Evolutionary conservation across 2,329 filamentous ascomycete species (phyloP), one percentile per base, ranked within the genome.

Genomic region (Fusarium napiforme): DNA sequence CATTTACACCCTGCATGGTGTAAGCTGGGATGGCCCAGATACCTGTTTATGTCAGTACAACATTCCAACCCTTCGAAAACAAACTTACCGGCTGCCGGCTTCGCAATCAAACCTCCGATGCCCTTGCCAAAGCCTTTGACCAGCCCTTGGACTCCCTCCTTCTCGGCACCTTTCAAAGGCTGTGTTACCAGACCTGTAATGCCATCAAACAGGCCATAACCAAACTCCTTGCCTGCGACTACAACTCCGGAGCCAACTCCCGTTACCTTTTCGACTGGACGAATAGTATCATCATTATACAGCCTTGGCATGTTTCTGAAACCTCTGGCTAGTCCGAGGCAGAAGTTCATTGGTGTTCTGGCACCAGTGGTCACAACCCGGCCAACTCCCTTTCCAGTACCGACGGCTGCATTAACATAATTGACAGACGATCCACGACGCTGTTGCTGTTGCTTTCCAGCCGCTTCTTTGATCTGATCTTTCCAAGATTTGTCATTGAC

Each of bases 271-370:
- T 94, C 92, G 2, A 89, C 85, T n/a, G 92, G 92, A 14, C 93
- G 88, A 2, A 97, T 91, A 2, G 91, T 95, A 3, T 93, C 90
- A 77, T 97, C 95, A 46, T 95, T 93, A 79, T 97, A 97, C 2
- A 97, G 84, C 74, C 90, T 92, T 1, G 95, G 95, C 10, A 93
- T 92, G 76, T 97, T 97, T 79, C 96, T 92, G 79, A 97, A 97
- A 0, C 95, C 95, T 80, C 93, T 93, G 1, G 95, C 93, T 42
- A 97, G 83, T 2, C 93, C 93, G 46, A 97, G 83, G 45, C 93
- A 93, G 72, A 97, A 92, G 79, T 97, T 94, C 87, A 96, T 92
- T 0, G 95, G 95, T 4, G 92, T 92, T 75, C 93, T 93, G 67
- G 96, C 86, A 9, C 93, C 90, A n/a, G 93, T 91, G 16, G 88